Conservation (phyloP, 345 rosid genomes). For the Isatis tinctoria region DNA sequence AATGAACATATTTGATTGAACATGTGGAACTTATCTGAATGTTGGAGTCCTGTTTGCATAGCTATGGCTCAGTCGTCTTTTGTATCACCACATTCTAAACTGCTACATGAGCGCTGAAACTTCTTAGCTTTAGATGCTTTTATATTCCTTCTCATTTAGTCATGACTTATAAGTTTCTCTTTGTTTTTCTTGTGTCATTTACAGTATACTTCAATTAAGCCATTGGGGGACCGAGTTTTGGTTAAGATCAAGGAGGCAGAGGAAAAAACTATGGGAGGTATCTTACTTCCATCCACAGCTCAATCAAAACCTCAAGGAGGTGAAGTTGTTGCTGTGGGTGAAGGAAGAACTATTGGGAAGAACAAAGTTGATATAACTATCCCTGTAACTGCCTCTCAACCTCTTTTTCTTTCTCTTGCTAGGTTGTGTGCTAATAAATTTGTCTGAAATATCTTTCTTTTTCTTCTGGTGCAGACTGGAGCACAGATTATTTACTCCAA, state of each 20-base stretch:
- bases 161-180: neutral
- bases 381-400: constrained; percentile 36
- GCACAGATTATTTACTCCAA: constrained; percentile 75
- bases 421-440: neutral
- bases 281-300: constrained; percentile 77
- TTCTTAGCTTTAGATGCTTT: neutral
- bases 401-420: neutral
- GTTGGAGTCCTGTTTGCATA: neutral
- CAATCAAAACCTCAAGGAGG: constrained; percentile 90
- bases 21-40: neutral
- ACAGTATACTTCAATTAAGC: constrained; percentile 79
- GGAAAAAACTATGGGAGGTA: constrained; percentile 81
- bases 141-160: neutral
- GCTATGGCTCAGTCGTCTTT: neutral
- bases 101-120: neutral
- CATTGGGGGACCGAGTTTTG: constrained; percentile 85
- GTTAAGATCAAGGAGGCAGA: constrained; percentile 78
- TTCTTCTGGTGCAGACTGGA: constrained; percentile 53
- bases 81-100: neutral
- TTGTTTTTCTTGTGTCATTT: neutral
- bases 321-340: constrained; percentile 89
- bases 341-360: constrained; percentile 73
- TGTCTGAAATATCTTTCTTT: neutral
- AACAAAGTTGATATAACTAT: constrained; percentile 48
- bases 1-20: neutral